Evolutionary conservation across 495 filamentous ascomycete genomes (phyloP), one percentile per base, ranked within the genome.

Genomic region (Aspergillus sclerotioniger): DNA sequence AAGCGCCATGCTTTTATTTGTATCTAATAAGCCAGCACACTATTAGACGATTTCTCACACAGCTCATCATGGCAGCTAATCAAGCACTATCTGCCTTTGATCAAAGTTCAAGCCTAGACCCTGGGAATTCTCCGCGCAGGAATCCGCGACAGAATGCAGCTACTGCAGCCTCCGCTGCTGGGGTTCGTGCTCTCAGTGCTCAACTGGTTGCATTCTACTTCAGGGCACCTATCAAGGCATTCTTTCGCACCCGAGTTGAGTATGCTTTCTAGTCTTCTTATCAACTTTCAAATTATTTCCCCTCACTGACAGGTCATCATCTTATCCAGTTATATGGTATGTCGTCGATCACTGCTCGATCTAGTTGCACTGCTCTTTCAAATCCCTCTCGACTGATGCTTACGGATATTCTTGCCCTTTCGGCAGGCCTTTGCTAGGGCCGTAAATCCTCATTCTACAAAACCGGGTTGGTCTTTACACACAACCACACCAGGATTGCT

Each of bases 161-260:
- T 12, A 92, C 88, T 13, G 84, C 84, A 46, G 65, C 86, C 6
- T 88, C 89, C 28, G 91, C 91, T 13, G 91, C 92, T 9, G 82
- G 89, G 32, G 87, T 89, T 44, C 87, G 92, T 52, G 91, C 91
- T 25, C 65, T 95, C 54, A 89, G 85, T 63, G 85, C 90, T 4
- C 89, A 92, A 63, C 70, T 87, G 48, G 79, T 96, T 43, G 86
- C 91, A 21, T 95, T 96, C 62, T 96, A 94, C 70, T 96, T 96
- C 63, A 78, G 92, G 57, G 89, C 90, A 2, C 92, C 92, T 2
- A 86, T 90, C 29, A 95, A 95, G 69, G 87, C 90, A 3, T 96
- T 96, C 70, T 93, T 96, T 69, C 82, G 89, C 52, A 91, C 87
- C 4, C 77, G 92, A 53, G 90, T 96, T 60, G 92, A 96, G 79